phyloP scores from a whole-genome alignment of 148 eudicot genomes.

The Cornus kousa region DNA sequence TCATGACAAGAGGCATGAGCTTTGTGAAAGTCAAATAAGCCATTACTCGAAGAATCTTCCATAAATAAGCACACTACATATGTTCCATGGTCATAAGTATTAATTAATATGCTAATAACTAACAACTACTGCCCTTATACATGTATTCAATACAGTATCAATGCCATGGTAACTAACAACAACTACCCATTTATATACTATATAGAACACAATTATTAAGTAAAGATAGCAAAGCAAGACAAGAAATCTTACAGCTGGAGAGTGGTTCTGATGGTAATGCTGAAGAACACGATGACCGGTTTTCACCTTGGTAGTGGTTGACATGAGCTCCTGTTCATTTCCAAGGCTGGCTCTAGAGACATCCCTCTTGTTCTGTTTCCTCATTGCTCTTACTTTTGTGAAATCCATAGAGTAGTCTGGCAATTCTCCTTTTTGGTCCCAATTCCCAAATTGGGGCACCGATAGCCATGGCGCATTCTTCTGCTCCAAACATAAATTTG shows the following conservation, averaged over 20 bases:
- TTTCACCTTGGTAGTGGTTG: slow-evolving; percentile 38
- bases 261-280: slow-evolving; percentile 46
- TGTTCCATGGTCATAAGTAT: too few species aligned
- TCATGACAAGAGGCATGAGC: too few species aligned
- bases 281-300: slow-evolving; percentile 24
- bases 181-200: too few species aligned
- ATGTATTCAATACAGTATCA: too few species aligned
- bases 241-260: slow-evolving; percentile 69
- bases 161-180: too few species aligned
- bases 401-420: slow-evolving; percentile 94
- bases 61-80: too few species aligned
- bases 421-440: slow-evolving; percentile 82
- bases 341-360: slow-evolving; percentile 93
- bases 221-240: background rate
- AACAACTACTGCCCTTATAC: too few species aligned
- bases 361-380: slow-evolving; percentile 93
- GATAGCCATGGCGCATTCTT: slow-evolving; percentile 77
- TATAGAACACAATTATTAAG: too few species aligned
- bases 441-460: slow-evolving; percentile 95
- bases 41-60: too few species aligned
- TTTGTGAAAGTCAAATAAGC: too few species aligned
- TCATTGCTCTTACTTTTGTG: slow-evolving; percentile 81
- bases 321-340: slow-evolving; percentile 74
- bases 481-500: slow-evolving; percentile 28
- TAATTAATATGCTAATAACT: too few species aligned